phyloP scores from a whole-genome alignment of 768 basidiomycete species.

The Leccinellum rugosiceps region DNA sequence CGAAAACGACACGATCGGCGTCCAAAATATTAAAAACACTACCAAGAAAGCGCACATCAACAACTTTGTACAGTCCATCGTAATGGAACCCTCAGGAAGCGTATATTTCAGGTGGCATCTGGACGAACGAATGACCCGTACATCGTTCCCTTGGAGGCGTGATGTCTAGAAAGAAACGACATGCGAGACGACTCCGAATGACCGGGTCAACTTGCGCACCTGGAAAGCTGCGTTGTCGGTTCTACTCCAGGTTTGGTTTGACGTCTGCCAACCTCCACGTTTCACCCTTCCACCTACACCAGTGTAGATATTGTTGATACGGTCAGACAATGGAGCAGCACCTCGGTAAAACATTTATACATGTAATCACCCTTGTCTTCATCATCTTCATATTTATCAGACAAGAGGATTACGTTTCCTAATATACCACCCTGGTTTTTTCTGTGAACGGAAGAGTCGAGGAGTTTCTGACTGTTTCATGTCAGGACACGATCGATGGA shows the following conservation, averaged over 20 bases:
- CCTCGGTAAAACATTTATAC: slow-evolving; percentile 6
- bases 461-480: slow-evolving; percentile 10
- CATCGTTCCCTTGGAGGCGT: background rate
- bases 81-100: slow-evolving; percentile 25
- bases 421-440: slow-evolving; percentile 11
- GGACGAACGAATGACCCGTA: slow-evolving; percentile 27
- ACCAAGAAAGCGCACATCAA: slow-evolving; percentile 10
- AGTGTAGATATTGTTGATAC: slow-evolving; percentile 24
- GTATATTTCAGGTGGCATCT: slow-evolving; percentile 23
- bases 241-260: slow-evolving; percentile 22
- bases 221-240: slow-evolving; percentile 11
- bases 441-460: slow-evolving; percentile 18
- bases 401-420: slow-evolving; percentile 19
- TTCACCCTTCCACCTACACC: slow-evolving; percentile 22
- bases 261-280: slow-evolving; percentile 5
- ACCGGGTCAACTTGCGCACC: slow-evolving; percentile 5
- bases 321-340: background rate
- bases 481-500: background rate
- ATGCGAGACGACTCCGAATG: background rate
- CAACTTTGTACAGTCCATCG: slow-evolving; percentile 29
- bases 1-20: slow-evolving; percentile 1
- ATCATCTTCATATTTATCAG: slow-evolving; percentile 18
- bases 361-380: slow-evolving; percentile 24
- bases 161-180: slow-evolving; percentile 17
- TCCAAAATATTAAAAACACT: background rate